Evolutionary conservation across 176 grass and related monocot genomes (phyloP), one percentile per base, ranked within the genome.

Genomic region (Guadua angustifolia): DNA sequence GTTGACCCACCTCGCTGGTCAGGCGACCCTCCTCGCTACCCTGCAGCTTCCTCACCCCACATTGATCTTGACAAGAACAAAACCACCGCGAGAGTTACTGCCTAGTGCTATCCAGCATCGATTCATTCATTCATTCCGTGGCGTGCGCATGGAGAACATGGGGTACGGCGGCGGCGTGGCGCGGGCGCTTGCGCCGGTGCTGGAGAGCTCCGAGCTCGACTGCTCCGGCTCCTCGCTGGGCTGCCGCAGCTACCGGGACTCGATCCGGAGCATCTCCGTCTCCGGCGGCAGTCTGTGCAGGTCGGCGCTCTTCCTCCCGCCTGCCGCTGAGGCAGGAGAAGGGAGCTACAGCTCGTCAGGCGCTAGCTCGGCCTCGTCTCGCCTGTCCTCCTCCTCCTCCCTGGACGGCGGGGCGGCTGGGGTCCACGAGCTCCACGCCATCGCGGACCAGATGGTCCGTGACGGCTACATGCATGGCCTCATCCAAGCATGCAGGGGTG

Each of bases 211-310:
- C 64, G 22, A 36, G 13, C 29, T 36, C 5, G 15, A 36, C 29
- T 66, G 33, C 40, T 24, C 39, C 19, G 47, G 3, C 47, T 50
- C 47, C 47, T 17, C 25, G 45, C 70, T 51, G 45, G 4, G 0
- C 14, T 45, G 14, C 25, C 29, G 0, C 24, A 50, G 32, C 45
- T 33, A 74, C 26, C 79, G 49, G 47, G 65, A 81, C 2, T 26
- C 79, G 14, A 81, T 81, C 64, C 65, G 64, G 2, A 43, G 79
- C 24, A 66, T 55, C 65, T 43, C 79, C 8, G 18, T 79, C 75
- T 43, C 47, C 78, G 32, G 78, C 49, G 35, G 49, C 35, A n/a
- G 49, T 21, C 65, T 6, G 49, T 12, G 21, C 65, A 3, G 49
- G 21, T 56, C 65, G 33, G 64, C 1, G 19, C 7, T 2, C 6